Percentiles rank a stretch among this genome's conserved stretches.
phyloP scores from a whole-genome alignment of 176 grass and related monocot genomes.

The Miscanthus lutarioriparius region DNA sequence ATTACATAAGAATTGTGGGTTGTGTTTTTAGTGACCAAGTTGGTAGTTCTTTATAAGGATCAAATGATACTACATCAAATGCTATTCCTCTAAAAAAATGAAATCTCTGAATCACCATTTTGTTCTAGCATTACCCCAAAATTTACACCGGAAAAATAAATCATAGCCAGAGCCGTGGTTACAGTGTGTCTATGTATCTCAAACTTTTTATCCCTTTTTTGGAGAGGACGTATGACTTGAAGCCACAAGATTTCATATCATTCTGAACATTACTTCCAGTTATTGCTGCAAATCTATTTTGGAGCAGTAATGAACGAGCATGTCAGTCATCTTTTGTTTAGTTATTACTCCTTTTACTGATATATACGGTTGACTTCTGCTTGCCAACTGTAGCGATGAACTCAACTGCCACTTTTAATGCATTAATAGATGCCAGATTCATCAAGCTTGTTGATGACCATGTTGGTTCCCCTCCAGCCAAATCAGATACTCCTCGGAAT shows the following conservation, averaged over 20 bases:
- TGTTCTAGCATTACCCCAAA: conserved; percentile 10
- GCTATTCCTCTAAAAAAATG: neutral
- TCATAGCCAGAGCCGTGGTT: neutral
- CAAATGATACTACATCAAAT: neutral
- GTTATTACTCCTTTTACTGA: conserved; percentile 9
- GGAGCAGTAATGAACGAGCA: neutral
- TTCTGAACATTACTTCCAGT: conserved; percentile 2
- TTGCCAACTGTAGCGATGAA: conserved; percentile 68
- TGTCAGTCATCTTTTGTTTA: conserved; percentile 16
- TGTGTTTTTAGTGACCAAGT: no score
- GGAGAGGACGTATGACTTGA: neutral
- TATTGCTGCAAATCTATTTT: conserved; percentile 3
- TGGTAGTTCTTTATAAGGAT: no score
- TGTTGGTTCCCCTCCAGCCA: conserved; percentile 67
- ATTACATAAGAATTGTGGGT: no score
- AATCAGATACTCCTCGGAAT: conserved; percentile 86
- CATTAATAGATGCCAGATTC: conserved; percentile 77
- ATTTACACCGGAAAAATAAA: neutral
- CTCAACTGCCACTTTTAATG: conserved; percentile 68
- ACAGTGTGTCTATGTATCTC: neutral
- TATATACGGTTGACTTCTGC: conserved; percentile 25
- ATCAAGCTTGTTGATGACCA: conserved; percentile 77
- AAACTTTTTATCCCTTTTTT: neutral
- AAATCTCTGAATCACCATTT: neutral
- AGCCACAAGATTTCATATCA: neutral